phyloP scores from a whole-genome alignment of 331 rosid genomes.

The Pyrus hybrid region DNA sequence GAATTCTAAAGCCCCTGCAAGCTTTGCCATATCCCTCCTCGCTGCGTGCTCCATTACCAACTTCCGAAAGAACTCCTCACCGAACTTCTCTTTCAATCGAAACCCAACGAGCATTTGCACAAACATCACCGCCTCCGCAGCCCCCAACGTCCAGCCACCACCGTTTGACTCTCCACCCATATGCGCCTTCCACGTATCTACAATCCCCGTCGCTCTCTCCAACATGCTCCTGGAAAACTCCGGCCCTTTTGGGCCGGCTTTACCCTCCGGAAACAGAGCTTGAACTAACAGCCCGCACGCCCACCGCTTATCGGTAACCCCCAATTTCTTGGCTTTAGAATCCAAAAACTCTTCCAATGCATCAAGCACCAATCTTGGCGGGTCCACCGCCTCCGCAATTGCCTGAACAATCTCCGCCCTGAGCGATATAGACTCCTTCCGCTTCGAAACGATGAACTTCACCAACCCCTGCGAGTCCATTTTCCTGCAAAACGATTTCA shows the following conservation, averaged over 20 bases:
- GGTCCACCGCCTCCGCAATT: conserved; percentile 67
- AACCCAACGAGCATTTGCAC: conserved; percentile 69
- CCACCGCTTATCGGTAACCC: conserved; percentile 76
- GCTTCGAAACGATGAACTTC: conserved; percentile 47
- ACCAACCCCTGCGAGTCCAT: conserved; percentile 57
- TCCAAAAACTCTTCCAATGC: conserved; percentile 51
- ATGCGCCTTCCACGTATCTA: conserved; percentile 56
- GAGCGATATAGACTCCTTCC: conserved; percentile 59
- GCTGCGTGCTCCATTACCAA: conserved; percentile 48
- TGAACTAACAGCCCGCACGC: conserved; percentile 72
- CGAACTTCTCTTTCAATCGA: conserved; percentile 28
- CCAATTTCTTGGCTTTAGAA: conserved; percentile 40
- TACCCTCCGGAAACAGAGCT: conserved; percentile 42
- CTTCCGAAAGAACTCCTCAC: conserved; percentile 47
- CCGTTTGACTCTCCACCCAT: conserved; percentile 27
- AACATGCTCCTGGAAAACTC: conserved; percentile 35
- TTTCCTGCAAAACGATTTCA: conserved; percentile 45
- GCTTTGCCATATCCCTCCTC: conserved; percentile 76
- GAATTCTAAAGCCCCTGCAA: conserved; percentile 46
- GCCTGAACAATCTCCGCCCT: conserved; percentile 50
- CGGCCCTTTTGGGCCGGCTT: conserved; percentile 5
- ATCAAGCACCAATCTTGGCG: conserved; percentile 51
- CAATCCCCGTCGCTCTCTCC: conserved; percentile 39
- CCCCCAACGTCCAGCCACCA: conserved; percentile 33
- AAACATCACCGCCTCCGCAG: conserved; percentile 78